A percentile compares a stretch with the other conserved stretches of the same genome.
These are phyloP conservation scores for Salicornia ramosissima DNA, from an alignment of 148 eudicot genomes.

Conservation along the genomic window DNA sequence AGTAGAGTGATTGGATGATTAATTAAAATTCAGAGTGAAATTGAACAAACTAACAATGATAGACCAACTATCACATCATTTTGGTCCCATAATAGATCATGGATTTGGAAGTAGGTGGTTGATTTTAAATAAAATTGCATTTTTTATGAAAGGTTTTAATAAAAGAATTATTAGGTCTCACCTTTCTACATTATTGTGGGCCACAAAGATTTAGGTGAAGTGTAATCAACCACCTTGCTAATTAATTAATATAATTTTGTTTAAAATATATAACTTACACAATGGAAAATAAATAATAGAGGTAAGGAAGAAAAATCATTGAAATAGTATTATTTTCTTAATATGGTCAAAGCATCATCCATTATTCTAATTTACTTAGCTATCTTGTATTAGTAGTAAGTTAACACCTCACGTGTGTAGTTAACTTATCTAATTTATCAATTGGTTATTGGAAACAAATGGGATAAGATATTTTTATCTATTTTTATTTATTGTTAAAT, in stretches of 20 bases:
- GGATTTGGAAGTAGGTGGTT: conserved; percentile 13
- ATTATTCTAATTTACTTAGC: neutral
- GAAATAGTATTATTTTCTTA: neutral
- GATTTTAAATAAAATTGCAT: conserved; percentile 12
- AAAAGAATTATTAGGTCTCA: conserved; percentile 15
- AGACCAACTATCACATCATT: neutral
- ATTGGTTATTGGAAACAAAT: too few relatives aligned
- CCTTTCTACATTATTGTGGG: conserved; percentile 11
- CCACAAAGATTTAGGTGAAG: conserved; percentile 17
- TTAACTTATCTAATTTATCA: neutral
- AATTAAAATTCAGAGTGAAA: too few relatives aligned
- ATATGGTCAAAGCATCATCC: conserved; percentile 13
- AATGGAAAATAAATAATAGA: too few relatives aligned
- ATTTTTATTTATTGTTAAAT: too few relatives aligned
- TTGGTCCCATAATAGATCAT: conserved; percentile 3
- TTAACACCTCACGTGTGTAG: neutral
- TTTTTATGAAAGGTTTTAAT: neutral
- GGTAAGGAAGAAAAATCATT: neutral
- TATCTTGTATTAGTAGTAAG: neutral
- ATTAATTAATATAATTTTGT: conserved; percentile 1
- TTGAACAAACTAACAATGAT: too few relatives aligned
- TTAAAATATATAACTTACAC: neutral
- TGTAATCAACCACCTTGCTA: conserved; percentile 15
- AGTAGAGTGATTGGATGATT: too few relatives aligned
- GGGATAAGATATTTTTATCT: too few relatives aligned